Conservation (phyloP, 768 basidiomycete species). For the Amanita thiersii region DNA sequence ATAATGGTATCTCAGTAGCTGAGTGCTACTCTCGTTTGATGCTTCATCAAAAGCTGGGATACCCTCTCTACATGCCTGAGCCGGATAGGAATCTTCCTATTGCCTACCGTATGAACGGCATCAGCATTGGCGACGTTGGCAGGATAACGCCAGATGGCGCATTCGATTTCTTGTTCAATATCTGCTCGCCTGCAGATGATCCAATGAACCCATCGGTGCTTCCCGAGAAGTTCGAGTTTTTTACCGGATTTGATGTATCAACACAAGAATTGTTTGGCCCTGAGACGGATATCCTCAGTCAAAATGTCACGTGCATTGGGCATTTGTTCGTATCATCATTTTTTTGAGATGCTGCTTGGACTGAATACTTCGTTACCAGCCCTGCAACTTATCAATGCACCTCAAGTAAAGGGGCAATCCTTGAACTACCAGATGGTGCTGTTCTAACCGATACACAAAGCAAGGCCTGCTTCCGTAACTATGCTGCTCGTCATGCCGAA, state of each 20-base stretch:
- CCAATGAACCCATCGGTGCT: constrained; percentile 19
- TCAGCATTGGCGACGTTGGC: constrained; percentile 25
- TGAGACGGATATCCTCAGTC: not conserved
- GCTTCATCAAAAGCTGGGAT: constrained; percentile 15
- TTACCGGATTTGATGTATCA: not conserved
- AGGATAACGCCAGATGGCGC: constrained; percentile 17
- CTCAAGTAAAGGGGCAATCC: constrained; percentile 10
- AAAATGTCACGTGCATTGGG: not conserved
- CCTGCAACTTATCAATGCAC: not conserved
- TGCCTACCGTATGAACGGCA: constrained; percentile 14
- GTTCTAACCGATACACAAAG: constrained; percentile 8
- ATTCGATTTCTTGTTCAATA: constrained; percentile 25
- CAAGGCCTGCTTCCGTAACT: constrained; percentile 3
- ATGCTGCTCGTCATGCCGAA: constrained; percentile 12
- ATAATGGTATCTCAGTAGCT: no score
- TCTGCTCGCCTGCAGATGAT: constrained; percentile 16
- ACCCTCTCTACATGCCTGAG: constrained; percentile 22
- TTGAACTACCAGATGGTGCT: constrained; percentile 14
- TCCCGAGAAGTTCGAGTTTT: constrained; percentile 17
- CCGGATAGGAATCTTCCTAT: constrained; percentile 11
- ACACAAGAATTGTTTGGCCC: not conserved
- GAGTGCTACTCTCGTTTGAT: no score
- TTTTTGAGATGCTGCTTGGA: not conserved
- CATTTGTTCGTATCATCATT: not conserved
- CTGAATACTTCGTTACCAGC: not conserved